Conservation (phyloP, 257 asterid genomes). For the Nicotiana knightiana region DNA sequence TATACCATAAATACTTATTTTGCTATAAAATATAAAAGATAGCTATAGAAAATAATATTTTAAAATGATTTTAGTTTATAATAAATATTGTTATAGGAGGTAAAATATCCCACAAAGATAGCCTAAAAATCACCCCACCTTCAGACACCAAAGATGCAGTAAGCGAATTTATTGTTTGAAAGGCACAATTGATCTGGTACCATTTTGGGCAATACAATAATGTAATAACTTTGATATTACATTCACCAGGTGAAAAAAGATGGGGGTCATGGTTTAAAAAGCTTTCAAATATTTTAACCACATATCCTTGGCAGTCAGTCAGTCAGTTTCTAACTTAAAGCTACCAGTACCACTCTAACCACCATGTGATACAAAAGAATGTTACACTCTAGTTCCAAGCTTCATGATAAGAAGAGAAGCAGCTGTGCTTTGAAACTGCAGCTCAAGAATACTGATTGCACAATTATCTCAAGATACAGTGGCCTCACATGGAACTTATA, state of each 20-base stretch:
- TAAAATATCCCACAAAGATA: not conserved
- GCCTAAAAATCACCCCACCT: not conserved
- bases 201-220: not conserved
- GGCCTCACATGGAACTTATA: not conserved
- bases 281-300: not conserved
- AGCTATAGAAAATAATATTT: too few relatives aligned
- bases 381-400: not conserved
- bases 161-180: not conserved
- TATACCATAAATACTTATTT: too few relatives aligned
- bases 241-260: not conserved
- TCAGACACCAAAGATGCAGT: not conserved
- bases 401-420: not conserved
- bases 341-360: not conserved
- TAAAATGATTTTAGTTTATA: too few relatives aligned
- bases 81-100: too few relatives aligned
- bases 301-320: not conserved
- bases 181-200: not conserved
- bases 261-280: not conserved
- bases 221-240: constrained; percentile 4
- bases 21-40: too few relatives aligned
- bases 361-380: constrained; percentile 9
- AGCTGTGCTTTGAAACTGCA: not conserved
- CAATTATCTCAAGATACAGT: not conserved
- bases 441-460: not conserved
- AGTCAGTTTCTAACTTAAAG: constrained; percentile 3